These are phyloP conservation scores for Ochromonas danica DNA, from an alignment of 108 stramenopile genomes.

Conservation along the genomic window DNA sequence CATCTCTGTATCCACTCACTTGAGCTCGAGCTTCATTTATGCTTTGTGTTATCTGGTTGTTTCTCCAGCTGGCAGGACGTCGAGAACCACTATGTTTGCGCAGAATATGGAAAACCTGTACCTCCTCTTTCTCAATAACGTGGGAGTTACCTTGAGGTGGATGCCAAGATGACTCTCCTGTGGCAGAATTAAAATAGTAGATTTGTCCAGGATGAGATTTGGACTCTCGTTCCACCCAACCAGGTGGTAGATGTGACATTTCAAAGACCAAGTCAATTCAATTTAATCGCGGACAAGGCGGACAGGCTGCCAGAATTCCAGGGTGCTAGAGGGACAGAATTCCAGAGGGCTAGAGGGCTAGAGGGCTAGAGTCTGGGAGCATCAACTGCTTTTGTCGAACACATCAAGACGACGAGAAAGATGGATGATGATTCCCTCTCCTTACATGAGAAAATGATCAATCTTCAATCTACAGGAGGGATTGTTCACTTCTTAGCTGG, in stretches of 20 bases:
- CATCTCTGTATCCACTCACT: not conserved
- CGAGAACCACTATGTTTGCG: conserved; percentile 22
- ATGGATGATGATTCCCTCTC: too few relatives aligned
- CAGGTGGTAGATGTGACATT: not conserved
- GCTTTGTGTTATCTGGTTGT: not conserved
- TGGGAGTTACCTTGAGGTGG: not conserved
- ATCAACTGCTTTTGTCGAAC: too few relatives aligned
- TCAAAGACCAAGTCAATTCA: not conserved
- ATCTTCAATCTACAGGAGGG: too few relatives aligned
- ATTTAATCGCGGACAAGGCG: not conserved
- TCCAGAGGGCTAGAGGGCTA: not conserved
- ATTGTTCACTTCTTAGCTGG: too few relatives aligned
- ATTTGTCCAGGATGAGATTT: conserved; percentile 5
- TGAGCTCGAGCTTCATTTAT: conserved; percentile 30
- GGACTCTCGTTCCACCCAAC: conserved; percentile 6
- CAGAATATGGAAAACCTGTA: conserved; percentile 27
- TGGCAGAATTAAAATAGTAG: not conserved
- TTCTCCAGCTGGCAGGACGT: conserved; percentile 29
- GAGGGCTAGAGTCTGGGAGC: too few relatives aligned
- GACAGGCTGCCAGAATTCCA: not conserved
- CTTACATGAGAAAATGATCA: too few relatives aligned
- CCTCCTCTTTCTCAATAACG: not conserved
- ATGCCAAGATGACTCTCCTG: not conserved
- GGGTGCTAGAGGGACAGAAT: not conserved
- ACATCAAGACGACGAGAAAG: too few relatives aligned